phyloP scores from a whole-genome alignment of 2,329 filamentous ascomycete species.

The Rasamsonia emersonii region DNA sequence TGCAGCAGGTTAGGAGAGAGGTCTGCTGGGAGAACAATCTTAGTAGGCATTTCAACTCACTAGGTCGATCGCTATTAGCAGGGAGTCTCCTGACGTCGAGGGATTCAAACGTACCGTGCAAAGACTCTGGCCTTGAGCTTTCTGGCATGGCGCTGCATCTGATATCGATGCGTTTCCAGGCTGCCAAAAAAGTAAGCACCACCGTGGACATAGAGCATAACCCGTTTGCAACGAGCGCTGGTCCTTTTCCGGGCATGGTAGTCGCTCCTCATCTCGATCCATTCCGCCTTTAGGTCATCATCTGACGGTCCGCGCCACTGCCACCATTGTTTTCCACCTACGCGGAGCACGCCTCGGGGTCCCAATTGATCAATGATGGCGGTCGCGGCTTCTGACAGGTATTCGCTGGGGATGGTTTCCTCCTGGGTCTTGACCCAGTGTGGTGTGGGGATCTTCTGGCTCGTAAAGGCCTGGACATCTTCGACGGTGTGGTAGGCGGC shows the following conservation, averaged over 20 bases:
- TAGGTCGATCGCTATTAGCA: constrained; percentile 3
- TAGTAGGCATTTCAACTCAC: too few relatives aligned
- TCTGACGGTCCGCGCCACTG: constrained; percentile 67
- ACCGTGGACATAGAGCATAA: constrained; percentile 92
- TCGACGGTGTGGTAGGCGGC: constrained; percentile 86
- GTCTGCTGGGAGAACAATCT: too few relatives aligned
- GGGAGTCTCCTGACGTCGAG: too few relatives aligned
- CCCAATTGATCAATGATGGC: constrained; percentile 68
- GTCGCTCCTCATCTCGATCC: constrained; percentile 91
- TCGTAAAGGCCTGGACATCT: constrained; percentile 83
- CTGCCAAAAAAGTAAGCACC: constrained; percentile 95
- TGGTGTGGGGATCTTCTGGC: constrained; percentile 83
- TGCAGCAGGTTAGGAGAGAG: constrained; percentile 16
- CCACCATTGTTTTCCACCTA: constrained; percentile 85
- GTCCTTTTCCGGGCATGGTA: constrained; percentile 61
- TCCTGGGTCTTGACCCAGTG: constrained; percentile 76
- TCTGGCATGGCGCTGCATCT: constrained; percentile 89
- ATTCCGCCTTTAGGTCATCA: constrained; percentile 68
- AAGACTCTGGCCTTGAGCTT: constrained; percentile 87
- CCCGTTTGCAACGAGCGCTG: constrained; percentile 54
- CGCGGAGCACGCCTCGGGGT: constrained; percentile 59
- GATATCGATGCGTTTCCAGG: constrained; percentile 94
- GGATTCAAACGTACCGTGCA: constrained; percentile 46
- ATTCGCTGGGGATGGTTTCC: constrained; percentile 55
- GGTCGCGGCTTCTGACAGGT: constrained; percentile 57